These are phyloP conservation scores for Pseudonectria buxi DNA, from an alignment of 2,329 filamentous ascomycete genomes.

Conservation along the genomic window DNA sequence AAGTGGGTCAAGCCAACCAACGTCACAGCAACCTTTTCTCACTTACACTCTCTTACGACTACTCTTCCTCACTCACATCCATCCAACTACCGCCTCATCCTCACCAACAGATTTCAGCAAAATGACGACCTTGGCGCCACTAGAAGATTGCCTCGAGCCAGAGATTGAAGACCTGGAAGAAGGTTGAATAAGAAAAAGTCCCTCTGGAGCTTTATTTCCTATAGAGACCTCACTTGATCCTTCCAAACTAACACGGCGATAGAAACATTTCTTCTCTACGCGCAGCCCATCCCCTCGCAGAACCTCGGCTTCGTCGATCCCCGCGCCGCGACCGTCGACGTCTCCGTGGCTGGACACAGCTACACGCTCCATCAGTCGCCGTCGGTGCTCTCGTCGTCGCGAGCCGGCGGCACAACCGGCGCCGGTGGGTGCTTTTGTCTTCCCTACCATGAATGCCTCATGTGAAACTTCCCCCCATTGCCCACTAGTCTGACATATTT, in stretches of 20 bases:
- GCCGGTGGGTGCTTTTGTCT: conserved; percentile 35
- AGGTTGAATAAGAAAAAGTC: conserved; percentile 25
- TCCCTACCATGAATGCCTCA: background rate
- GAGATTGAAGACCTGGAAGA: conserved; percentile 45
- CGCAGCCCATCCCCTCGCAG: conserved; percentile 63
- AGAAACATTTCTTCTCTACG: conserved; percentile 89
- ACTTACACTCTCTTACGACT: too few species aligned
- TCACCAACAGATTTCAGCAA: background rate
- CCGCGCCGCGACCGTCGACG: conserved; percentile 55
- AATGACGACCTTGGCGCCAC: conserved; percentile 13
- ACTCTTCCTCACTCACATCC: too few species aligned
- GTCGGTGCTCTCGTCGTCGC: conserved; percentile 67
- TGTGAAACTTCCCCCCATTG: too few species aligned
- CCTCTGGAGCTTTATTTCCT: too few species aligned
- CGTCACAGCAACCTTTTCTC: too few species aligned
- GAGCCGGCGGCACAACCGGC: conserved; percentile 53
- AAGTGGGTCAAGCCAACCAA: too few species aligned
- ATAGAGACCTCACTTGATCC: too few species aligned
- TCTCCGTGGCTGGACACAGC: conserved; percentile 63
- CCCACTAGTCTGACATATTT: too few species aligned
- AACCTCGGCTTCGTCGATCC: conserved; percentile 83
- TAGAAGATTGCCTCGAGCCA: conserved; percentile 30
- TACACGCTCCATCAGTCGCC: conserved; percentile 79
- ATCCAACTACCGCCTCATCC: too few species aligned
- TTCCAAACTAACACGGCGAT: conserved; percentile 2